phyloP scores from a whole-genome alignment of 371 early-diverging fungal genomes.

The Mycotypha africana region DNA sequence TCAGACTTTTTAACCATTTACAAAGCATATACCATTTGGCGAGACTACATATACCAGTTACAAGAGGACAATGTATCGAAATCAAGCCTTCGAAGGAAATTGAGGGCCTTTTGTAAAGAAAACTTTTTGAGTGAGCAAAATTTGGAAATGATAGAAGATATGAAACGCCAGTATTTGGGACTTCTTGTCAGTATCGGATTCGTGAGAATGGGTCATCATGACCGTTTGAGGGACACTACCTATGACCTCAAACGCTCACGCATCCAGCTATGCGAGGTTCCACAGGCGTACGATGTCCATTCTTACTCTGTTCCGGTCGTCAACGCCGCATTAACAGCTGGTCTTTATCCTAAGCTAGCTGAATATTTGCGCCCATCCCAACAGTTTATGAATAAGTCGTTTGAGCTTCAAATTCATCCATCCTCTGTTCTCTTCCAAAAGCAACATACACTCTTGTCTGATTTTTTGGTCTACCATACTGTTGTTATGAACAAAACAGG shows the following conservation, averaged over 20 bases:
- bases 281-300: slow-evolving; percentile 39
- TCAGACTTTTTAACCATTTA: slow-evolving; percentile 80
- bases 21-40: slow-evolving; percentile 73
- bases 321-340: slow-evolving; percentile 63
- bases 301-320: slow-evolving; percentile 44
- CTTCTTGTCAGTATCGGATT: slow-evolving; percentile 73
- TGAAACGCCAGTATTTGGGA: slow-evolving; percentile 74
- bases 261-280: slow-evolving; percentile 39
- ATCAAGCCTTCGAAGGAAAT: slow-evolving; percentile 27
- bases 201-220: slow-evolving; percentile 30
- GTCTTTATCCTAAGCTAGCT: slow-evolving; percentile 63
- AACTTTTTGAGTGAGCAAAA: slow-evolving; percentile 57
- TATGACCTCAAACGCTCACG: slow-evolving; percentile 14
- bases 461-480: slow-evolving; percentile 54
- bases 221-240: slow-evolving; percentile 8
- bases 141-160: slow-evolving; percentile 70
- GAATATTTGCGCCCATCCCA: slow-evolving; percentile 17
- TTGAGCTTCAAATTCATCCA: slow-evolving; percentile 51
- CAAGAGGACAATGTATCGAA: slow-evolving; percentile 1
- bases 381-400: slow-evolving; percentile 12
- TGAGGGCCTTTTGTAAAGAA: slow-evolving; percentile 48
- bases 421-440: slow-evolving; percentile 45
- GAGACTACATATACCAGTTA: slow-evolving; percentile 27
- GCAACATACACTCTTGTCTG: slow-evolving; percentile 20
- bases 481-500: slow-evolving; percentile 41